Evolutionary conservation across 2,329 filamentous ascomycete species (phyloP).

Genomic region (Pestalotiopsis sp.): DNA sequence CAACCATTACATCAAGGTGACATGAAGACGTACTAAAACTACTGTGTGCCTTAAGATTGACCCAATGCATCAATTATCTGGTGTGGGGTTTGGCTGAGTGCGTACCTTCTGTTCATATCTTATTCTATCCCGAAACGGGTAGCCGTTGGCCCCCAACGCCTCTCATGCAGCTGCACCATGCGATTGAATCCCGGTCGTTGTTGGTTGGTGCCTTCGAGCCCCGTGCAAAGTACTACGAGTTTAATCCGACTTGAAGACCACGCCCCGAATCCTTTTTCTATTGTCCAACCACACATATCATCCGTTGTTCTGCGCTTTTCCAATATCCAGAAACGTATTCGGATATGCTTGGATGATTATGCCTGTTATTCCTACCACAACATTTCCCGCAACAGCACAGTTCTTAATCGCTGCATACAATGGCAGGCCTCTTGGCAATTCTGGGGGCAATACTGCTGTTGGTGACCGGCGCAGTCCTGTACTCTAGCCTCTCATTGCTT

Average conservation of each 20-base stretch:
- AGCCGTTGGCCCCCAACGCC: background rate
- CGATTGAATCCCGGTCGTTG: background rate
- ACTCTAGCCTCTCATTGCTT: background rate
- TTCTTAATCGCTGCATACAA: background rate
- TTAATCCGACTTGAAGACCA: background rate
- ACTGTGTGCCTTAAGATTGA: no score
- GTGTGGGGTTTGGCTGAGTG: no score
- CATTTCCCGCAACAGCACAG: background rate
- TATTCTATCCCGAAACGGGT: background rate
- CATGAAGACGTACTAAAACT: no score
- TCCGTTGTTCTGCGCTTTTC: background rate
- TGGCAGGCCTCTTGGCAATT: background rate
- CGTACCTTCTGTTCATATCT: background rate
- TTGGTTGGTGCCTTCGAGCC: background rate
- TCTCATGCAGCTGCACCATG: background rate
- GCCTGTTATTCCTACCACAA: background rate
- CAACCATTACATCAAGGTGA: no score
- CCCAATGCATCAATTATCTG: no score
- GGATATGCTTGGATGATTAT: background rate
- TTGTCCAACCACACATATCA: background rate
- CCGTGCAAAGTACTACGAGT: background rate
- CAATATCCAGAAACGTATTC: background rate
- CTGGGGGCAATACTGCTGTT: background rate
- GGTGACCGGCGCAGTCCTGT: background rate
- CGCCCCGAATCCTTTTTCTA: background rate